Evolutionary conservation across 768 basidiomycete species (phyloP).

Genomic region (Auricularia auricula-judae): DNA sequence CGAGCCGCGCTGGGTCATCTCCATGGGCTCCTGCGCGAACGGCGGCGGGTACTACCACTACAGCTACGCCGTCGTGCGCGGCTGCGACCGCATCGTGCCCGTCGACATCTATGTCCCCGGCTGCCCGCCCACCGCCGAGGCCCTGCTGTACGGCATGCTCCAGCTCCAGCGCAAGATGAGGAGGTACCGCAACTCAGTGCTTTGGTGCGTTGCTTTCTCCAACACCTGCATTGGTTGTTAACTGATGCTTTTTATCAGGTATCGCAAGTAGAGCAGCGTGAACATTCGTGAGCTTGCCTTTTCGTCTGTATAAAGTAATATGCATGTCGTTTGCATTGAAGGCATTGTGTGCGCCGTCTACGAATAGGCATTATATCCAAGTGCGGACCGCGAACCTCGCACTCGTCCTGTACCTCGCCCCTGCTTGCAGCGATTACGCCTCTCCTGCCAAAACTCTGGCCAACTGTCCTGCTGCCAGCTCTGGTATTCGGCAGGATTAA

Average conservation of each 20-base stretch:
- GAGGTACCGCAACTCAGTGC: slow-evolving; percentile 70
- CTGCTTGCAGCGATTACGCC: too few species aligned
- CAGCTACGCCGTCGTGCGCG: slow-evolving; percentile 96
- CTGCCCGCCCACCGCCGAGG: slow-evolving; percentile 93
- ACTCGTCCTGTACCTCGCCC: too few species aligned
- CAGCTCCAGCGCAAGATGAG: slow-evolving; percentile 96
- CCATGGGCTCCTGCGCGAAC: slow-evolving; percentile 99
- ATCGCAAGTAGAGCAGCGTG: slow-evolving; percentile 5
- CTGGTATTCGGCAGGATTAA: too few species aligned
- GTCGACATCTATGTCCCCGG: slow-evolving; percentile 98
- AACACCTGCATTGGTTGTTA: too few species aligned
- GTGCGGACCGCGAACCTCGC: too few species aligned
- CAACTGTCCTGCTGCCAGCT: too few species aligned
- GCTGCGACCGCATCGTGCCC: slow-evolving; percentile 96
- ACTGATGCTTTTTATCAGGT: slow-evolving; percentile 1
- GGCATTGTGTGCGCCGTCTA: too few species aligned
- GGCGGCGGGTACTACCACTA: slow-evolving; percentile 97
- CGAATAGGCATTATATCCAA: too few species aligned
- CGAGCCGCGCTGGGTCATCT: slow-evolving; percentile 98
- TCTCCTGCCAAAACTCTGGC: too few species aligned
- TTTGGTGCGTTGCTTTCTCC: slow-evolving; percentile 48
- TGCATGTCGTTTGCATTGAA: too few species aligned
- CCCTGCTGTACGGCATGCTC: slow-evolving; percentile 90
- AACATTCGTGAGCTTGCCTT: too few species aligned
- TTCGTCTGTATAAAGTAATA: too few species aligned